Conservation (phyloP, 2,329 filamentous ascomycete genomes). For the Colletotrichum siamense region DNA sequence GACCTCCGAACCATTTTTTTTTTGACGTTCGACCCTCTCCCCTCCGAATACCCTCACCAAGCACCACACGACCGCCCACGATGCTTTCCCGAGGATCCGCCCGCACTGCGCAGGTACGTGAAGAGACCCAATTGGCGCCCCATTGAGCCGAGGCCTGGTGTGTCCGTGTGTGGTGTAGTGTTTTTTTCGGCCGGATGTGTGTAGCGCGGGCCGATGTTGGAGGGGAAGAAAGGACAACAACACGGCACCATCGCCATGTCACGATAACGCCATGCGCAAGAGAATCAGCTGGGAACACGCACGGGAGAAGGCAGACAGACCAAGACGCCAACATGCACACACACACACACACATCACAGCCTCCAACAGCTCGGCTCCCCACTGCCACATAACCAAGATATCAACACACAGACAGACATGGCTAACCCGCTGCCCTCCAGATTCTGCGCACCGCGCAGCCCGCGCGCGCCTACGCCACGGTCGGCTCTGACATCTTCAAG, state of each 20-base stretch:
- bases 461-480: conserved; percentile 73
- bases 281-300: not conserved
- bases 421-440: conserved; percentile 34
- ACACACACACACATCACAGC: conserved; percentile 48
- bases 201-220: not conserved
- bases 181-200: not conserved
- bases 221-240: not conserved
- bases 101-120: conserved; percentile 62
- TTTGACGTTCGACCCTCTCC: not conserved
- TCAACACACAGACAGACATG: conserved; percentile 29
- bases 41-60: conserved; percentile 16
- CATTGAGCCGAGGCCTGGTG: not conserved
- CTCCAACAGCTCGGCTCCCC: conserved; percentile 43
- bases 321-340: not conserved
- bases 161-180: not conserved
- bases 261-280: not conserved
- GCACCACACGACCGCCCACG: conserved; percentile 31
- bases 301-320: not conserved
- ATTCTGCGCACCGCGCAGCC: conserved; percentile 55
- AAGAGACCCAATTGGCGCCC: conserved; percentile 5
- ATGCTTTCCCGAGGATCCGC: conserved; percentile 66
- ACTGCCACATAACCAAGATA: not conserved
- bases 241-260: not conserved
- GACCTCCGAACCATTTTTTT: not conserved
- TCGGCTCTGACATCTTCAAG: conserved; percentile 97